A percentile compares a stretch with the other conserved stretches of the same genome.
Conservation (phyloP, 176 grass and related monocot species). For the Phoenix roebelenii region DNA sequence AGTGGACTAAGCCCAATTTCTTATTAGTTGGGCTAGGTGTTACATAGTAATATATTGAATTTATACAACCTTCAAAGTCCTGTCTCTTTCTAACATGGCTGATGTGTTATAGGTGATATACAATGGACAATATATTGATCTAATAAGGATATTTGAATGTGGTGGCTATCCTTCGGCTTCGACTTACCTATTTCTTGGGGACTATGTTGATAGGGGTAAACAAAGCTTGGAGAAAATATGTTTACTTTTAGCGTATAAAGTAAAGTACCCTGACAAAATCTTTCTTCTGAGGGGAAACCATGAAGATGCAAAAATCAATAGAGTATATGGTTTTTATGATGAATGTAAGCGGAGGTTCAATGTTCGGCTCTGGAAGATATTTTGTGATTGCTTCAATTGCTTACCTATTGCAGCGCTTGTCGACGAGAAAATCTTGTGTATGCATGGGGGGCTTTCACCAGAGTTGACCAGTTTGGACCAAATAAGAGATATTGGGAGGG, state of each 20-base stretch:
- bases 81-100: too few species aligned
- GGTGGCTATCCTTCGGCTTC: constrained; percentile 57
- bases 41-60: too few species aligned
- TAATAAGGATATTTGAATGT: constrained; percentile 44
- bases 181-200: constrained; percentile 48
- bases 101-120: constrained; percentile 39
- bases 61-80: too few species aligned
- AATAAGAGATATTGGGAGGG: constrained; percentile 11
- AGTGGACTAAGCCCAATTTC: too few species aligned
- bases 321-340: constrained; percentile 67
- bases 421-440: constrained; percentile 21
- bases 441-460: constrained; percentile 27
- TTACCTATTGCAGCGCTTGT: constrained; percentile 20
- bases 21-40: too few species aligned
- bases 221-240: constrained; percentile 27
- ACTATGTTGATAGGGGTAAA: constrained; percentile 38
- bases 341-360: constrained; percentile 68
- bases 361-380: constrained; percentile 37
- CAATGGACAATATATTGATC: constrained; percentile 56
- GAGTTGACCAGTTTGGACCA: constrained; percentile 20
- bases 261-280: constrained; percentile 41
- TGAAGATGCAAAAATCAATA: constrained; percentile 66
- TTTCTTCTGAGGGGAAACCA: constrained; percentile 55
- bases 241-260: constrained; percentile 24
- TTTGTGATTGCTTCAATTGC: constrained; percentile 32